These are phyloP conservation scores for Pseudonitzschia pungens DNA, from an alignment of 108 stramenopile species.

Conservation along the genomic window DNA sequence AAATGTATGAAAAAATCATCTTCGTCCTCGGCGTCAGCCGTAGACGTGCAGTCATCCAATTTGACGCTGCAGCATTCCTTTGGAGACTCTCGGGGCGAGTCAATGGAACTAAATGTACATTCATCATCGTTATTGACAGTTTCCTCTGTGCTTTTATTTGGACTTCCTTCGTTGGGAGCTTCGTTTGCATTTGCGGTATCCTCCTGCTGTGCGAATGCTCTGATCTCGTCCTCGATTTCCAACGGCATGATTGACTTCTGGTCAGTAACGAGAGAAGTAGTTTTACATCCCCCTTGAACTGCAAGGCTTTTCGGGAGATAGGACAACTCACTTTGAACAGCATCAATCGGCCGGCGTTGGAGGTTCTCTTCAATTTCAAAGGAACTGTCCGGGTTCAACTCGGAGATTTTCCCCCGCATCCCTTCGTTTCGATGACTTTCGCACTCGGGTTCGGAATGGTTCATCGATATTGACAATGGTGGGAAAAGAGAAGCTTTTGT, in stretches of 20 bases:
- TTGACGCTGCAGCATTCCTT: background rate
- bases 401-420: background rate
- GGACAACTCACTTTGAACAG: background rate
- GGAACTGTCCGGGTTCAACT: background rate
- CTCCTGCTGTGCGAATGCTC: background rate
- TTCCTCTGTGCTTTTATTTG: background rate
- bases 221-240: background rate
- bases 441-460: conserved; percentile 10
- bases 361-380: background rate
- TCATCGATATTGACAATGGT: background rate
- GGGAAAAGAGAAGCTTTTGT: background rate
- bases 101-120: background rate
- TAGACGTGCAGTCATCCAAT: conserved; percentile 2
- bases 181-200: background rate
- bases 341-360: background rate
- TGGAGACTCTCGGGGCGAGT: background rate
- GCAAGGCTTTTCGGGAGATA: background rate
- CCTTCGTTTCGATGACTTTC: background rate
- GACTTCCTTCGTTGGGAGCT: background rate
- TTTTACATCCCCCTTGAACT: background rate
- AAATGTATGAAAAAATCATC: background rate
- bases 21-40: background rate
- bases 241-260: background rate
- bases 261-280: background rate
- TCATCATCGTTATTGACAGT: background rate